Base-by-base conservation (phyloP, 495 filamentous ascomycete genomes). In the Neurospora sp. region DNA sequence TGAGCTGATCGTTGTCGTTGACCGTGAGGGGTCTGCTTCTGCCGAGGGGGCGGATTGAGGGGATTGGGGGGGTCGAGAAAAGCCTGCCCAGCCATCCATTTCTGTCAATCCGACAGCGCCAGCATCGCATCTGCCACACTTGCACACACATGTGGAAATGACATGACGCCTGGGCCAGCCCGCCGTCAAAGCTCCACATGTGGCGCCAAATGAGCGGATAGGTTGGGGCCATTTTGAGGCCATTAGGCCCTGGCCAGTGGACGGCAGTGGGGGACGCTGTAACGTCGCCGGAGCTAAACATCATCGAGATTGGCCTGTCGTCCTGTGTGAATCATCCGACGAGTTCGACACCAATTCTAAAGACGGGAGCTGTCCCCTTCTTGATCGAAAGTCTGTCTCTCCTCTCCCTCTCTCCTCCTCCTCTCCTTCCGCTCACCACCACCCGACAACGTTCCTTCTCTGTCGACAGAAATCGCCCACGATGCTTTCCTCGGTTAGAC, bases 401-500 rank as follows among this genome's bases (percentile, higher is more conserved):
- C 40, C 5, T 69, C 31, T 68, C 27, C 27, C 39, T 68, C 27
- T 38, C 39, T 12, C 22, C 59, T 65, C 53, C 53, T 61, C 12
- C 53, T 31, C 12, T 61, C 53, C 20, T 65, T 65, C 22, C 70
- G 41, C 72, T 37, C 53, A 41, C 39, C 75, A 39, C 41, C 35
- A 14, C 16, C 27, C 27, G 53, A 9, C 27, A 35, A 35, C 53
- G 53, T 35, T 65, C 27, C 53, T 65, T 35, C 53, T 65, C 27
- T 18, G 53, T 61, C 53, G 53, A 61, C 53, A 61, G 53, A 61
- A 61, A 35, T 61, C 53, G 27, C 42, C 27, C 69, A 78, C 22
- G 18, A 81, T 81, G 79, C 75, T 81, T 42, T 81, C 79, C 72
- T 81, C 79, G 39, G 74, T 81, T 74, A 76, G 79, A 78, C 72